Conservation (phyloP, 371 early-diverging fungal species). For the Coemansia sp. region DNA sequence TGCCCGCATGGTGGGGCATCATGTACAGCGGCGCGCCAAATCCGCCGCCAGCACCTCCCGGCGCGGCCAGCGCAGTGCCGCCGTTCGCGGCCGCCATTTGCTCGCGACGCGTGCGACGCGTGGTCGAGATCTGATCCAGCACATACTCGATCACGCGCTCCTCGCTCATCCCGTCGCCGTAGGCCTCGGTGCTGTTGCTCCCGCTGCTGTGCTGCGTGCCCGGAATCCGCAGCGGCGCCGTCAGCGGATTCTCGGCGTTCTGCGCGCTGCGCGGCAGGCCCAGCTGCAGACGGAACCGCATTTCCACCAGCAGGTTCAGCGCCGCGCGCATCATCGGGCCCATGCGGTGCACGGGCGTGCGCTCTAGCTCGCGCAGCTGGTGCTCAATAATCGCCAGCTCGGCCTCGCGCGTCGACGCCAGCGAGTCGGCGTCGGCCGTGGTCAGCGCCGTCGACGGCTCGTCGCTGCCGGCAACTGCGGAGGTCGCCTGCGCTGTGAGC, state of each 20-base stretch:
- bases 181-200: conserved; percentile 16
- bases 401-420: conserved; percentile 29
- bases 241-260: conserved; percentile 1
- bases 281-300: conserved; percentile 47
- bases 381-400: conserved; percentile 44
- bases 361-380: conserved; percentile 43
- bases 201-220: not conserved
- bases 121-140: conserved; percentile 40
- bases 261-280: conserved; percentile 34
- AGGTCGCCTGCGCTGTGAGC: conserved; percentile 1
- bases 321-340: conserved; percentile 49
- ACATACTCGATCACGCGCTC: conserved; percentile 38
- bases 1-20: conserved; percentile 25
- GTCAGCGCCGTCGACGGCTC: not conserved
- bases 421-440: not conserved
- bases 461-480: too few species aligned
- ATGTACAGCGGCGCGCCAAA: conserved; percentile 40
- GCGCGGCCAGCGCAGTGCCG: not conserved
- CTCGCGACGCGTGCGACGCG: conserved; percentile 10
- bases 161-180: conserved; percentile 28
- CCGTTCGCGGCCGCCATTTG: conserved; percentile 1
- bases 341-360: conserved; percentile 34
- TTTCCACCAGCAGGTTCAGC: conserved; percentile 43
- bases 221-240: not conserved
- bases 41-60: not conserved